Percentiles rank a stretch among this genome's conserved stretches.
These are phyloP conservation scores for Capsella rubella DNA, from an alignment of 441 rosid genomes.

Conservation along the genomic window DNA sequence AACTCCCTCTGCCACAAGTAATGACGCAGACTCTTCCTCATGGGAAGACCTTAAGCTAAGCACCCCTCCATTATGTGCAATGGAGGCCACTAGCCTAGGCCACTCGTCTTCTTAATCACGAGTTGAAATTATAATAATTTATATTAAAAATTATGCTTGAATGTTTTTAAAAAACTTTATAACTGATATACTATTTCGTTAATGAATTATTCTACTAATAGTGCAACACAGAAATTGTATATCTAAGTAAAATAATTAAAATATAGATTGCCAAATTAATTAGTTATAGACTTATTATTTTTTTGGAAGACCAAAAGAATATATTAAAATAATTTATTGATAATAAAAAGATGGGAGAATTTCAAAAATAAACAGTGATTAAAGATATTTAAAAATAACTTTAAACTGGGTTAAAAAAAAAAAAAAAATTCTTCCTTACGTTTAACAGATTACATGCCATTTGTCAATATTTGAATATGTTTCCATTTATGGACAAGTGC, in stretches of 20 bases:
- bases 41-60: conserved; percentile 39
- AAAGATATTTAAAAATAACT: background rate
- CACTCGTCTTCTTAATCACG: conserved; percentile 39
- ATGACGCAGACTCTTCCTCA: conserved; percentile 63
- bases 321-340: background rate
- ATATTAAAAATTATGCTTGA: too few relatives aligned
- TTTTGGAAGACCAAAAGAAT: background rate
- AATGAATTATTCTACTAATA: too few relatives aligned
- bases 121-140: conserved; percentile 9
- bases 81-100: conserved; percentile 42
- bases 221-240: too few relatives aligned
- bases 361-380: background rate
- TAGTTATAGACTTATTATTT: background rate
- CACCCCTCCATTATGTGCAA: background rate
- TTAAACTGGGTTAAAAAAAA: background rate
- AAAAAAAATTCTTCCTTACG: background rate
- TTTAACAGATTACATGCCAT: background rate
- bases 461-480: background rate
- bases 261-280: background rate
- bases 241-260: too few relatives aligned
- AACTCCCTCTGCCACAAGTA: conserved; percentile 65
- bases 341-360: background rate
- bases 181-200: too few relatives aligned
- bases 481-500: background rate
- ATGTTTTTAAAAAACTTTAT: too few relatives aligned